Conservation (phyloP, 257 asterid genomes). For the Anisodus acutangulus region DNA sequence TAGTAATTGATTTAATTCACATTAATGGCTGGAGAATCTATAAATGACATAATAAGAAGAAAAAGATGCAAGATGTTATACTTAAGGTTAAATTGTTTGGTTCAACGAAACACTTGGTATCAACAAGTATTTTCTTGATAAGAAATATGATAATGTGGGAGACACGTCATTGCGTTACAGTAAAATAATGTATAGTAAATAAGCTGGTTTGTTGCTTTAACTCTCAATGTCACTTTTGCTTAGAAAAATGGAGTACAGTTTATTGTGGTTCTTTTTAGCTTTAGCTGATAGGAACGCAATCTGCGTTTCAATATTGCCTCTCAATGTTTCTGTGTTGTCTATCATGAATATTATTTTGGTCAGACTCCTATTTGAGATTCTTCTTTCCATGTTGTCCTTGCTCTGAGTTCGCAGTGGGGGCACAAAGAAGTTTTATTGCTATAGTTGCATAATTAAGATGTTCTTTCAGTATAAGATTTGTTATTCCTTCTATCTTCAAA, state of each 20-base stretch:
- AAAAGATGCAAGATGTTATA: neutral
- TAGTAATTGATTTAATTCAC: neutral
- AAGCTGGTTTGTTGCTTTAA: neutral
- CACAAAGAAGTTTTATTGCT: neutral
- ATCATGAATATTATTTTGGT: neutral
- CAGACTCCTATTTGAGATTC: neutral
- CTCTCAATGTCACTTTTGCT: neutral
- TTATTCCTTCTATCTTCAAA: constrained; percentile 32
- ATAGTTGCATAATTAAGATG: constrained; percentile 6
- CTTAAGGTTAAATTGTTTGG: neutral
- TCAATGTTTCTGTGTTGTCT: neutral
- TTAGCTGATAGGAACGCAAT: neutral
- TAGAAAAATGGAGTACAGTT: neutral
- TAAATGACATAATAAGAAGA: neutral
- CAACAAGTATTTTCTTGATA: neutral
- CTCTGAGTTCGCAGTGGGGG: neutral
- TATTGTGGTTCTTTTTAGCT: neutral
- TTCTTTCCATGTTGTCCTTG: neutral
- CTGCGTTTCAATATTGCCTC: neutral
- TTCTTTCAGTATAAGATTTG: constrained; percentile 12
- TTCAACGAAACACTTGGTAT: neutral
- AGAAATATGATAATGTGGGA: neutral
- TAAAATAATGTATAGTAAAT: neutral
- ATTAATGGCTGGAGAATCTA: neutral
- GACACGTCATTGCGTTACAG: too few relatives aligned